Percentiles rank a stretch among this genome's conserved stretches.
These are phyloP conservation scores for Alternaria burnsii DNA, from an alignment of 2,329 filamentous ascomycete genomes.

Conservation along the genomic window DNA sequence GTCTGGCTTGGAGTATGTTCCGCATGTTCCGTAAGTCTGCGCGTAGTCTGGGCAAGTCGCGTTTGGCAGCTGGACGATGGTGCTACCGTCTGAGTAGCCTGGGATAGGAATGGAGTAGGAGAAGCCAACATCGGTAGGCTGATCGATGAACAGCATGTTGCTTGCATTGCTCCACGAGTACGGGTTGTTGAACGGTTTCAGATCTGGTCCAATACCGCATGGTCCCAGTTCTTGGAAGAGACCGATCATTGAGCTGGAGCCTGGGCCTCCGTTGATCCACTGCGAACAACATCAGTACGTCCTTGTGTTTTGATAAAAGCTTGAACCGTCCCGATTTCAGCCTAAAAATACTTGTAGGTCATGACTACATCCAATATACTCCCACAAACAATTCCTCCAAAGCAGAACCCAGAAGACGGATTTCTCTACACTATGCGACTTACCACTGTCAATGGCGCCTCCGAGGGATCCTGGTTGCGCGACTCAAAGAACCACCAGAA, in stretches of 20 bases:
- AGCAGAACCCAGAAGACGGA: background rate
- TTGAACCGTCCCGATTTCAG: no score
- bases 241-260: conserved; percentile 66
- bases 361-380: no score
- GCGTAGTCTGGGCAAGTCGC: conserved; percentile 62
- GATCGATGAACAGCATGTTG: conserved; percentile 76
- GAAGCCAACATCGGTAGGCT: conserved; percentile 68
- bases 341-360: no score
- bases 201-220: conserved; percentile 59
- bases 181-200: conserved; percentile 65
- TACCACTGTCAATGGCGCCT: conserved; percentile 64
- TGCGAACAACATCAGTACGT: background rate
- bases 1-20: conserved; percentile 64
- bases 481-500: conserved; percentile 68
- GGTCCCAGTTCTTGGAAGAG: conserved; percentile 63
- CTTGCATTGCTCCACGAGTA: conserved; percentile 70
- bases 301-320: background rate
- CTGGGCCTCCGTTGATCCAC: conserved; percentile 67
- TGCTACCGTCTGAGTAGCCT: conserved; percentile 47
- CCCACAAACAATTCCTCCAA: no score
- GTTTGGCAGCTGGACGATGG: conserved; percentile 57
- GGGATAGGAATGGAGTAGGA: conserved; percentile 61
- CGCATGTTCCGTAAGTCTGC: conserved; percentile 55
- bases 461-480: conserved; percentile 57
- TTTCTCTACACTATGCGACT: background rate